Base-by-base conservation (phyloP, 106 monocot species). In the Dendrobium chrysotoxum region DNA sequence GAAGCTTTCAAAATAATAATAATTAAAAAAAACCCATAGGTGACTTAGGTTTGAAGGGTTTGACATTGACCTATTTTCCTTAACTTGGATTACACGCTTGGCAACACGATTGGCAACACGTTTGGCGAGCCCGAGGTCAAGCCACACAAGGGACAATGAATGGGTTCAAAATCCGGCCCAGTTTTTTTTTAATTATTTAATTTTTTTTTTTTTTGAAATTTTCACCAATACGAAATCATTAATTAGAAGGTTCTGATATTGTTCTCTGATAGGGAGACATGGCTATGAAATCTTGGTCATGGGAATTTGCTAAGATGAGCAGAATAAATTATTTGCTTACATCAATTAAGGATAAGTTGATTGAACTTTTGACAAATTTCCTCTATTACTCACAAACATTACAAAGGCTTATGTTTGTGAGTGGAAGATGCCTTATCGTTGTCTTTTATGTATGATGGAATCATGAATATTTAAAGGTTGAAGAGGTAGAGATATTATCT, bases 161-260 rank as follows among this genome's bases (percentile, higher is more conserved):
- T 57, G 57, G 57, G 57, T 21, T 57, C 13, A 21, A 57, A 17
- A 57, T 21, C 57, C 6, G 66, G n/a, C 18, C 66, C 26, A 7
- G 1, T 67, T 67, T 23, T n/a, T 54, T 15, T 3, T 20, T 16
- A 31, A 10, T 50, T 50, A 50, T 54, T n/a, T n/a, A n/a, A n/a
- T n/a, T 11, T 54, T 54, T 13, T 42, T 26, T 8, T 28, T 23
- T 23, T 5, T 67, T 7, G 66, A 10, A 28, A 28, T 26, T 67
- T 67, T 67, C 26, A 28, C 25, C 66, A 4, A 28, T 23, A 26
- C 28, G 5, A 67, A 67, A 26, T 28, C 66, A 67, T 67, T 67
- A 67, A 26, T 67, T 67, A 67, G 66, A 67, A 67, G 66, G 26
- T 67, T 67, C 66, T 67, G 66, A 26, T 67, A 17, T 67, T 67